A percentile compares a stretch with the other conserved stretches of the same genome.
These are phyloP conservation scores for Haplographium delicatum DNA, from an alignment of 495 filamentous ascomycete species.

Conservation along the genomic window DNA sequence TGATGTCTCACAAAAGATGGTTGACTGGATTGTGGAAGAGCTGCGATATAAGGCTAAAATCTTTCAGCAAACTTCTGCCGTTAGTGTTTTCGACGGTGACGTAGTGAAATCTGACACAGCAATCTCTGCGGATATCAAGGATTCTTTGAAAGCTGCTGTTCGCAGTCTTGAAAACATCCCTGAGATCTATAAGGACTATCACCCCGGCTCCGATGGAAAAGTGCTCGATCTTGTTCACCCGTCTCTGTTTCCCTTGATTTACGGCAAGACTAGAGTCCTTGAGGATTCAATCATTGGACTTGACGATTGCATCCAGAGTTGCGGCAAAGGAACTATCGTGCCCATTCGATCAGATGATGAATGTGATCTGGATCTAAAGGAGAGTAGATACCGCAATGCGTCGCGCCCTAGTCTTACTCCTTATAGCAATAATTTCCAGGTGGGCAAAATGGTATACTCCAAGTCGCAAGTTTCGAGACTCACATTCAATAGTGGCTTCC, in stretches of 20 bases:
- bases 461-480: not conserved
- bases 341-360: not conserved
- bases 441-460: no score
- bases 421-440: no score
- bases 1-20: constrained; percentile 27
- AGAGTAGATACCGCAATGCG: no score
- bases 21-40: constrained; percentile 21
- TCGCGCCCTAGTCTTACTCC: no score
- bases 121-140: constrained; percentile 24
- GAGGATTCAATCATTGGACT: constrained; percentile 3
- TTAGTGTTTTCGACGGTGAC: constrained; percentile 14
- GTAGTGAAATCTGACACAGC: constrained; percentile 30
- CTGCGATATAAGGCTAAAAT: constrained; percentile 25
- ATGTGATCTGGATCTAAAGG: not conserved
- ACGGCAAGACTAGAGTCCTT: constrained; percentile 26
- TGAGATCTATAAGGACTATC: constrained; percentile 19
- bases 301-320: constrained; percentile 8
- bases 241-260: constrained; percentile 39
- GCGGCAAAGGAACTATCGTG: constrained; percentile 7
- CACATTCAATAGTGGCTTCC: constrained; percentile 24
- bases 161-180: constrained; percentile 21
- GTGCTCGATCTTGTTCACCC: constrained; percentile 36
- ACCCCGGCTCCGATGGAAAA: constrained; percentile 19
- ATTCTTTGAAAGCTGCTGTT: constrained; percentile 29
- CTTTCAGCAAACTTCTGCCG: constrained; percentile 9